Evolutionary conservation across 306 rosid genomes (phyloP).

Genomic region (Corylus avellana): DNA sequence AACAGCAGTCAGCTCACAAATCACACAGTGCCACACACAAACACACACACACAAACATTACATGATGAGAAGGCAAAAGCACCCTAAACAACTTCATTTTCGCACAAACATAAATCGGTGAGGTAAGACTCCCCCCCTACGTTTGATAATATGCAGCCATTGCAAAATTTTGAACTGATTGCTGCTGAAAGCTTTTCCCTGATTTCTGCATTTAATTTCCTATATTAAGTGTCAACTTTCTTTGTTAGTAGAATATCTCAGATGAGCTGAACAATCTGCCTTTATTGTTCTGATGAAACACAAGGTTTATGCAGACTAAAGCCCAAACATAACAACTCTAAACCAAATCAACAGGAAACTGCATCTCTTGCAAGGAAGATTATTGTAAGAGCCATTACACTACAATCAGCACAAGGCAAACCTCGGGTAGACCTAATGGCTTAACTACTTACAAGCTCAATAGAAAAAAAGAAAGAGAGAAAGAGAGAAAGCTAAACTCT

Average conservation of each 20-base stretch:
- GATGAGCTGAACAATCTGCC: not conserved
- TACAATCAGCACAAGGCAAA: not conserved
- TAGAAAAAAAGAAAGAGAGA: not conserved
- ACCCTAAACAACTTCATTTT: not conserved
- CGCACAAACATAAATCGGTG: not conserved
- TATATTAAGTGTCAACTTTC: not conserved
- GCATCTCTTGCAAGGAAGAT: not conserved
- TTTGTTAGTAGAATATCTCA: not conserved
- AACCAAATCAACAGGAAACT: not conserved
- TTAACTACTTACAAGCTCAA: not conserved
- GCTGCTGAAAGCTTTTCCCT: not conserved
- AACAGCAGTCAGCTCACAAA: not conserved
- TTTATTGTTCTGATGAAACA: not conserved
- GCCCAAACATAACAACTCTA: not conserved
- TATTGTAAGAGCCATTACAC: not conserved
- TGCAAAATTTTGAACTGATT: not conserved
- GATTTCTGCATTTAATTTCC: not conserved
- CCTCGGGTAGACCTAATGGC: not conserved
- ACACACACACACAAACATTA: not conserved
- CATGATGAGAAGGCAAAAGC: not conserved
- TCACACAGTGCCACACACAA: not conserved
- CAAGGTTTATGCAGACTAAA: not conserved
- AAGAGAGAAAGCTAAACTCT: not conserved
- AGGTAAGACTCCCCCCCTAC: not conserved
- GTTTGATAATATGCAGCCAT: not conserved